These are phyloP conservation scores for Solanum paucissectum DNA, from an alignment of 257 asterid genomes.

Conservation along the genomic window DNA sequence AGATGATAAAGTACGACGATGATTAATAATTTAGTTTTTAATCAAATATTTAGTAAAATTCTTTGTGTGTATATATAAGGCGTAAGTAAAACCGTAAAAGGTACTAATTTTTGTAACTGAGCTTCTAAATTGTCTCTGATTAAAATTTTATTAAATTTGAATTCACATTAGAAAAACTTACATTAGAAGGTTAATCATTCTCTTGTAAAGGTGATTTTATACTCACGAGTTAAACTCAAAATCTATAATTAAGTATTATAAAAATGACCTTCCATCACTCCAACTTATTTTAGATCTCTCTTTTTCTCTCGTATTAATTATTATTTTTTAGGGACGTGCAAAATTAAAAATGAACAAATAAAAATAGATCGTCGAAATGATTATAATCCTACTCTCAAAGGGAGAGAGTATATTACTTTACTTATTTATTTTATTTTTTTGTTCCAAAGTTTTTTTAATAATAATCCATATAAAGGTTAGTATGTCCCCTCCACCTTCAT, in stretches of 20 bases:
- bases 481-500: not conserved
- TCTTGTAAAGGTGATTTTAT: not conserved
- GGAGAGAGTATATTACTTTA: not conserved
- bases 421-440: not conserved
- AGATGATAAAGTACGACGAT: too few relatives aligned
- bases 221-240: not conserved
- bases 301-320: too few relatives aligned
- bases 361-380: not conserved
- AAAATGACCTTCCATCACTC: not conserved
- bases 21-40: too few relatives aligned
- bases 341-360: too few relatives aligned
- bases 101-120: not conserved
- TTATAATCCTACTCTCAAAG: not conserved
- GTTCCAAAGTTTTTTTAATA: not conserved
- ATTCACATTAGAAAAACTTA: not conserved
- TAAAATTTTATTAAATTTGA: not conserved
- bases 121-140: not conserved
- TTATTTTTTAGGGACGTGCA: not conserved
- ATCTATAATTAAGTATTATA: not conserved
- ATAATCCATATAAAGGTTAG: not conserved
- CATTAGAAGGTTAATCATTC: not conserved
- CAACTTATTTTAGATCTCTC: not conserved
- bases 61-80: too few relatives aligned
- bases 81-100: not conserved
- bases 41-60: not conserved